Evolutionary conservation across 805 yeast genomes (phyloP).

Genomic region (Maudiozyma pseudohumilis): DNA sequence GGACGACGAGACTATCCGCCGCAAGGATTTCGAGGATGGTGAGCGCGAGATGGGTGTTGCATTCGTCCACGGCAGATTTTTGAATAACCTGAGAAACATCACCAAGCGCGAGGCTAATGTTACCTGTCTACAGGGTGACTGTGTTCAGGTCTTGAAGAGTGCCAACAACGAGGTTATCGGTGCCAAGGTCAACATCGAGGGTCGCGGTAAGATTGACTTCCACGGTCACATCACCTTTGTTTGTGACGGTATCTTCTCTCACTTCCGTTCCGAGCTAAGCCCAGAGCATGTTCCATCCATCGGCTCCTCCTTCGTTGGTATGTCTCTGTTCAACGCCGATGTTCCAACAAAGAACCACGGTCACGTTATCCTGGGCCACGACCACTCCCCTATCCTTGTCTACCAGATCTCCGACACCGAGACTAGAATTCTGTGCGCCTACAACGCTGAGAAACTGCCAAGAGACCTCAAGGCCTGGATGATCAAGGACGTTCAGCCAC

Average conservation of each 20-base stretch:
- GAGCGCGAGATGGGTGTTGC: slow-evolving; percentile 64
- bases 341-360: slow-evolving; percentile 72
- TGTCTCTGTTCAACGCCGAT: slow-evolving; percentile 63
- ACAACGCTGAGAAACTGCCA: slow-evolving; percentile 65
- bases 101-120: slow-evolving; percentile 64
- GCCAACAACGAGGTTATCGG: slow-evolving; percentile 55
- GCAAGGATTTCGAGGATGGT: slow-evolving; percentile 47
- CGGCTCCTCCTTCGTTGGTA: slow-evolving; percentile 80
- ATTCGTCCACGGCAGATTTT: slow-evolving; percentile 87
- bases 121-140: slow-evolving; percentile 74
- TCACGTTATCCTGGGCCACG: slow-evolving; percentile 72
- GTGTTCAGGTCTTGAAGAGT: slow-evolving; percentile 52
- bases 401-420: slow-evolving; percentile 80
- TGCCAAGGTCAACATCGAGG: slow-evolving; percentile 48
- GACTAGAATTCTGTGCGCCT: slow-evolving; percentile 85
- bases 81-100: slow-evolving; percentile 63
- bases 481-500: slow-evolving; percentile 48
- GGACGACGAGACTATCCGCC: slow-evolving; percentile 41
- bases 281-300: slow-evolving; percentile 53
- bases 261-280: slow-evolving; percentile 68
- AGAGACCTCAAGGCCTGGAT: slow-evolving; percentile 56
- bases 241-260: slow-evolving; percentile 92
- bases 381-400: slow-evolving; percentile 77
- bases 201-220: slow-evolving; percentile 35
- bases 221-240: slow-evolving; percentile 59